A percentile compares a stretch with the other conserved stretches of the same genome.
phyloP scores from a whole-genome alignment of 495 filamentous ascomycete genomes.

The Annulohypoxylon maeteangense region DNA sequence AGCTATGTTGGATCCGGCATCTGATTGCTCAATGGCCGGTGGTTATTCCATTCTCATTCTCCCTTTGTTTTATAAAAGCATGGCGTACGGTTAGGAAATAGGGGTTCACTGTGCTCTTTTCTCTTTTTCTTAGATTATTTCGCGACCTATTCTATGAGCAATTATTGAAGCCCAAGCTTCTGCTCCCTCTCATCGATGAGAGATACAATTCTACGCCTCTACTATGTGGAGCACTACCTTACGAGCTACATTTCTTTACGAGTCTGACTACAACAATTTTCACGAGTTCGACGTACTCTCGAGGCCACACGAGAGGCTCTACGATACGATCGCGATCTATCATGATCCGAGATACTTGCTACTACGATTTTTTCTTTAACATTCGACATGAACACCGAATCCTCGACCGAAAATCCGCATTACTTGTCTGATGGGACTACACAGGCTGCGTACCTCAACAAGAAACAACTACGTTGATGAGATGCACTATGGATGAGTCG shows the following conservation, averaged over 20 bases:
- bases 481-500: conserved; percentile 14
- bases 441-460: background rate
- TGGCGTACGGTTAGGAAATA: conserved; percentile 40
- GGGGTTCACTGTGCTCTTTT: conserved; percentile 22
- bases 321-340: conserved; percentile 38
- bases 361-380: conserved; percentile 28
- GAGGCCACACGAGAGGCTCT: conserved; percentile 27
- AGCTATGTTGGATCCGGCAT: conserved; percentile 46
- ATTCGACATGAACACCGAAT: conserved; percentile 18
- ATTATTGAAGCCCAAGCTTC: conserved; percentile 21
- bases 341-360: conserved; percentile 29
- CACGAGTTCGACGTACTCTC: conserved; percentile 38
- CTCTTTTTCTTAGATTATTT: conserved; percentile 8
- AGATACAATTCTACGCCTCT: conserved; percentile 17
- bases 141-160: conserved; percentile 12
- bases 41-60: conserved; percentile 21
- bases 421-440: background rate
- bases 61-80: conserved; percentile 33
- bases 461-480: conserved; percentile 21
- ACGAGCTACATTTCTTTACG: conserved; percentile 35
- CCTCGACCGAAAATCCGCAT: background rate
- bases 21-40: conserved; percentile 35
- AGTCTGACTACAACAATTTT: conserved; percentile 20
- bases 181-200: conserved; percentile 1
- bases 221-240: background rate